These are phyloP conservation scores for Botrytis medusae DNA, from an alignment of 2,329 filamentous ascomycete species.

Conservation along the genomic window DNA sequence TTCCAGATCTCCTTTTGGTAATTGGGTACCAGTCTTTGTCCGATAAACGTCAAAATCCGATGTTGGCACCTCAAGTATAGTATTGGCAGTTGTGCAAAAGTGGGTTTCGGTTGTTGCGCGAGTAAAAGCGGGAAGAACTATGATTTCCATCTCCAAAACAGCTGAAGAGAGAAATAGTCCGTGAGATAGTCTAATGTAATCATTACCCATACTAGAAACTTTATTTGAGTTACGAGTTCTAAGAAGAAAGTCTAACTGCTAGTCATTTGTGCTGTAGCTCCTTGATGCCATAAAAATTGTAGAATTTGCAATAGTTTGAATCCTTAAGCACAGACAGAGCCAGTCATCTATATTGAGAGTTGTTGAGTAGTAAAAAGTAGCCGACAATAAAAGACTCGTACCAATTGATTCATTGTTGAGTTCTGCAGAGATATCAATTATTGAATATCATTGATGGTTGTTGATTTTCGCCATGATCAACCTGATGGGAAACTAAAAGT, in stretches of 20 bases:
- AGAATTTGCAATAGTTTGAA: neutral
- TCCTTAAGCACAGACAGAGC: no score
- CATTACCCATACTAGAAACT: neutral
- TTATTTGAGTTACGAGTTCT: neutral
- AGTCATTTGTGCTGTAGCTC: neutral
- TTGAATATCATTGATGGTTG: neutral
- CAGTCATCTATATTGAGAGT: neutral
- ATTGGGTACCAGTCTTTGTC: neutral
- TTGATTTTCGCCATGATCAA: neutral
- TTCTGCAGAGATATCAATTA: neutral
- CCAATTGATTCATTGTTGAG: neutral
- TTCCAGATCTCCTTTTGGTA: neutral
- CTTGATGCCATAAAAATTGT: neutral
- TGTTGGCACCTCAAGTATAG: neutral
- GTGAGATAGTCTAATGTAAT: neutral
- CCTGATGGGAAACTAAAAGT: constrained; percentile 8
- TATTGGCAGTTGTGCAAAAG: neutral
- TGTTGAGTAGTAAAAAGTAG: neutral
- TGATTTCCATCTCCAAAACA: neutral
- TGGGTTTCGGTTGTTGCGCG: neutral
- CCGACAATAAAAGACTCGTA: neutral
- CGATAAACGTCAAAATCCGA: neutral
- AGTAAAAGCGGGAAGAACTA: neutral
- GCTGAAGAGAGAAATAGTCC: neutral
- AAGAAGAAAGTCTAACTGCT: neutral